These are phyloP conservation scores for Phenoliferia sp. DNA, from an alignment of 1,284 basidiomycete genomes.

Conservation along the genomic window DNA sequence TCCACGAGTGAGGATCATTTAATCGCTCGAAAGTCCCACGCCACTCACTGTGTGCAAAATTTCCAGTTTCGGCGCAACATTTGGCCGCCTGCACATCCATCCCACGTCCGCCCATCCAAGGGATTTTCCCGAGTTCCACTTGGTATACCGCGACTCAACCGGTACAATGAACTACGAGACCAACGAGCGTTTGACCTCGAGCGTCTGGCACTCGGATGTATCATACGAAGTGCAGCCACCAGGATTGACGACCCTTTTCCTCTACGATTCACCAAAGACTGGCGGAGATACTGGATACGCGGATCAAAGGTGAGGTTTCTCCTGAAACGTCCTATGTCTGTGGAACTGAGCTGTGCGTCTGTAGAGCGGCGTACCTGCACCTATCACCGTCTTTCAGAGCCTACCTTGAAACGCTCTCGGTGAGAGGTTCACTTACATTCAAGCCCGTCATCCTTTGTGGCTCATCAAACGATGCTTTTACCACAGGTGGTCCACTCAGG, in stretches of 20 bases:
- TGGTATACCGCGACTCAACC: constrained; percentile 68
- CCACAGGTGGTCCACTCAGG: constrained; percentile 60
- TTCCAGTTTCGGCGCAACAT: constrained; percentile 29
- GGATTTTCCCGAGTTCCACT: constrained; percentile 66
- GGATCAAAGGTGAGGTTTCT: neutral
- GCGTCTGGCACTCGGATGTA: constrained; percentile 68
- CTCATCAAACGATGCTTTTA: too few relatives aligned
- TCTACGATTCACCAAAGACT: constrained; percentile 52
- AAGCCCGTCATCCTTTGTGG: too few relatives aligned
- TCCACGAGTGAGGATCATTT: constrained; percentile 60
- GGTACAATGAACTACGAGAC: constrained; percentile 66
- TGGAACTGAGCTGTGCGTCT: constrained; percentile 31
- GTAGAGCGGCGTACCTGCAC: constrained; percentile 60
- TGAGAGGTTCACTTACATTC: neutral
- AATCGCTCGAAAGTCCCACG: neutral
- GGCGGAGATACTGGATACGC: constrained; percentile 39
- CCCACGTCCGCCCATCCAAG: constrained; percentile 70
- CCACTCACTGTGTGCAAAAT: neutral
- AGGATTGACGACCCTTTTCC: constrained; percentile 76
- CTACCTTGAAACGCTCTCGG: constrained; percentile 60
- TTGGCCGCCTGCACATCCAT: constrained; percentile 64
- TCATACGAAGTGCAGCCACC: constrained; percentile 77
- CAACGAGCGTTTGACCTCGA: constrained; percentile 59
- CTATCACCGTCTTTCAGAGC: constrained; percentile 66
- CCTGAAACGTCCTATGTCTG: constrained; percentile 24